Conservation (phyloP, 2,329 filamentous ascomycete genomes). For the Hymenotorrendiella dingleyae region DNA sequence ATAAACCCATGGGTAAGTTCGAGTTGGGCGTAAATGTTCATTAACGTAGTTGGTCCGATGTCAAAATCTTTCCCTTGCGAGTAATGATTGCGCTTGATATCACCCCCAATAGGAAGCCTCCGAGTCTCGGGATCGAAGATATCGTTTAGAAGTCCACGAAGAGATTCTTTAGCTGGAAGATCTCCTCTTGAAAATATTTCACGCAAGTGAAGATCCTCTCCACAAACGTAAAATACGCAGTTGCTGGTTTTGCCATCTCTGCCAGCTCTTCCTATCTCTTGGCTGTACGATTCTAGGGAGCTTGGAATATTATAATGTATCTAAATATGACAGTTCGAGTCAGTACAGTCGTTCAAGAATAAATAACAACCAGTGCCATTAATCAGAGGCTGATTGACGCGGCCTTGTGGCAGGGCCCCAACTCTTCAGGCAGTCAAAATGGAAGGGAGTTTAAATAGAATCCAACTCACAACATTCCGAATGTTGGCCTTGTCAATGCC, state of each 20-base stretch:
- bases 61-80: constrained; percentile 45
- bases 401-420: too few species aligned
- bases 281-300: constrained; percentile 51
- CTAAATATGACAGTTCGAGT: too few species aligned
- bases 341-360: too few species aligned
- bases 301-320: constrained; percentile 36
- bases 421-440: too few species aligned
- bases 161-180: constrained; percentile 45
- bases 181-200: constrained; percentile 57
- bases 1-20: constrained; percentile 53
- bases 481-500: constrained; percentile 53
- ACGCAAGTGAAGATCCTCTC: constrained; percentile 50
- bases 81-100: constrained; percentile 41
- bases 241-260: constrained; percentile 46
- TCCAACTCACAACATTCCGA: constrained; percentile 46
- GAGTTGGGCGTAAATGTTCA: constrained; percentile 52
- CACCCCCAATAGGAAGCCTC: constrained; percentile 33
- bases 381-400: too few species aligned
- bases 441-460: too few species aligned
- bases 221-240: constrained; percentile 53
- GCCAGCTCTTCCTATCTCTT: constrained; percentile 51
- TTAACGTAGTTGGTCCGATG: constrained; percentile 44
- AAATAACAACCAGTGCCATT: too few species aligned
- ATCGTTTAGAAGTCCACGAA: constrained; percentile 43
- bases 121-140: constrained; percentile 39